A percentile compares a stretch with the other conserved stretches of the same genome.
Evolutionary conservation across 1,139 yeast genomes (phyloP).

Genomic region (Nakaseomyces bracarensis): DNA sequence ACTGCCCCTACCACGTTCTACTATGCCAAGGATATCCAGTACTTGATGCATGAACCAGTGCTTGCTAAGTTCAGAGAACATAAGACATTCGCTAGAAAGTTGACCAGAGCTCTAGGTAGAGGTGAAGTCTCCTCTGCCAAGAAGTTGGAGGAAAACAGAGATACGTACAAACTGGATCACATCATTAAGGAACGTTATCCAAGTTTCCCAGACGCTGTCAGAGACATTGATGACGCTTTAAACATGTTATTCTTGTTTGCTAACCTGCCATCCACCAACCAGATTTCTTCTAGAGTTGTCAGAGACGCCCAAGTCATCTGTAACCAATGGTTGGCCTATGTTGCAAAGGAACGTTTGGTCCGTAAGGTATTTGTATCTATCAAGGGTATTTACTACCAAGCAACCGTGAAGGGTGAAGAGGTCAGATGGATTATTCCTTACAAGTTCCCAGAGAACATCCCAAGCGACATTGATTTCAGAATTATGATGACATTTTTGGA

Average conservation of each 20-base stretch:
- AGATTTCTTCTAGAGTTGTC: slow-evolving; percentile 68
- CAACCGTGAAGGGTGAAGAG: slow-evolving; percentile 82
- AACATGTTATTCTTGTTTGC: slow-evolving; percentile 92
- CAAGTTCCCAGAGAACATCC: slow-evolving; percentile 93
- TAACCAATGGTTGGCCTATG: slow-evolving; percentile 92
- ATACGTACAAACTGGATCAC: slow-evolving; percentile 79
- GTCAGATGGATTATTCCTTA: slow-evolving; percentile 95
- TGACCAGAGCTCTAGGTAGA: slow-evolving; percentile 82
- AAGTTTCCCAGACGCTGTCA: slow-evolving; percentile 79
- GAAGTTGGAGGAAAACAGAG: slow-evolving; percentile 70
- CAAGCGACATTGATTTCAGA: slow-evolving; percentile 89
- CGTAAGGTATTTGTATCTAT: slow-evolving; percentile 91
- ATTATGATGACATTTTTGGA: slow-evolving; percentile 96
- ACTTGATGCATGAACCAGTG: slow-evolving; percentile 91
- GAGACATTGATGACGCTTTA: slow-evolving; percentile 92
- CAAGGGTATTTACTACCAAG: slow-evolving; percentile 95
- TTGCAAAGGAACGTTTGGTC: slow-evolving; percentile 74
- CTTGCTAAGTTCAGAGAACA: slow-evolving; percentile 89
- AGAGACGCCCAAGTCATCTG: slow-evolving; percentile 80
- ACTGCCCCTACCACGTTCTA: slow-evolving; percentile 94
- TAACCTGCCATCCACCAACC: slow-evolving; percentile 89
- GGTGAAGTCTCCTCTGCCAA: slow-evolving; percentile 89
- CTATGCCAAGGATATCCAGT: slow-evolving; percentile 89
- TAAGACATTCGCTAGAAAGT: slow-evolving; percentile 85
- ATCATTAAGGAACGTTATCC: slow-evolving; percentile 94